These are phyloP conservation scores for Pythium apleroticum DNA, from an alignment of 352 stramenopile species.

Conservation along the genomic window DNA sequence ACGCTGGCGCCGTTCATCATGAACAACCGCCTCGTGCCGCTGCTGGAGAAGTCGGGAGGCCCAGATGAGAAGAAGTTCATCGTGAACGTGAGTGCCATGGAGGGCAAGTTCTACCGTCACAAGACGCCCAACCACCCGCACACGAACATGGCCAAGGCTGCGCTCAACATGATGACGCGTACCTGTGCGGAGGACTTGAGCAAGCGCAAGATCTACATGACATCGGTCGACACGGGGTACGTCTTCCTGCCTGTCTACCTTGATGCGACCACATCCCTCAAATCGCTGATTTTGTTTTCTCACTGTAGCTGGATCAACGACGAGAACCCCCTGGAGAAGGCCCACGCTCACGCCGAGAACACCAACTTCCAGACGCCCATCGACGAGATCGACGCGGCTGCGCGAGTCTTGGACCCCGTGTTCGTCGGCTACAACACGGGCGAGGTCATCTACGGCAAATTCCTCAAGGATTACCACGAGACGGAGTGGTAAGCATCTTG, in stretches of 20 bases:
- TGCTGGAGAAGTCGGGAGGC: slow-evolving; percentile 70
- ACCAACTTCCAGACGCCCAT: slow-evolving; percentile 97
- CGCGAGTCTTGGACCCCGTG: slow-evolving; percentile 94
- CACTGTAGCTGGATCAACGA: slow-evolving; percentile 95
- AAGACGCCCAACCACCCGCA: slow-evolving; percentile 97
- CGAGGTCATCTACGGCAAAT: slow-evolving; percentile 73
- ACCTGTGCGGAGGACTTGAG: slow-evolving; percentile 95
- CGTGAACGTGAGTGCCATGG: slow-evolving; percentile 97
- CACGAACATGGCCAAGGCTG: slow-evolving; percentile 98
- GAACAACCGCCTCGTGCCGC: slow-evolving; percentile 91
- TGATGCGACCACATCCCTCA: background rate
- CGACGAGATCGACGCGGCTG: slow-evolving; percentile 96
- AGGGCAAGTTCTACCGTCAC: slow-evolving; percentile 98
- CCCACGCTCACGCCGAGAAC: slow-evolving; percentile 86
- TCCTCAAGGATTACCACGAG: slow-evolving; percentile 90
- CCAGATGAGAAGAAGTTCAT: slow-evolving; percentile 88
- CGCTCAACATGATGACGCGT: slow-evolving; percentile 98
- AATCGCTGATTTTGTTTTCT: slow-evolving; percentile 8
- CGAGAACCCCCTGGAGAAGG: slow-evolving; percentile 95
- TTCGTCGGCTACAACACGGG: slow-evolving; percentile 86
- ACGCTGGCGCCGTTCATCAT: slow-evolving; percentile 96
- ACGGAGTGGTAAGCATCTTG: slow-evolving; percentile 76
- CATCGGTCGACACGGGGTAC: slow-evolving; percentile 95
- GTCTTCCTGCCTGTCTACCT: slow-evolving; percentile 19
- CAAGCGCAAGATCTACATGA: slow-evolving; percentile 96